phyloP scores from a whole-genome alignment of 441 rosid species.

The Biscutella laevigata region DNA sequence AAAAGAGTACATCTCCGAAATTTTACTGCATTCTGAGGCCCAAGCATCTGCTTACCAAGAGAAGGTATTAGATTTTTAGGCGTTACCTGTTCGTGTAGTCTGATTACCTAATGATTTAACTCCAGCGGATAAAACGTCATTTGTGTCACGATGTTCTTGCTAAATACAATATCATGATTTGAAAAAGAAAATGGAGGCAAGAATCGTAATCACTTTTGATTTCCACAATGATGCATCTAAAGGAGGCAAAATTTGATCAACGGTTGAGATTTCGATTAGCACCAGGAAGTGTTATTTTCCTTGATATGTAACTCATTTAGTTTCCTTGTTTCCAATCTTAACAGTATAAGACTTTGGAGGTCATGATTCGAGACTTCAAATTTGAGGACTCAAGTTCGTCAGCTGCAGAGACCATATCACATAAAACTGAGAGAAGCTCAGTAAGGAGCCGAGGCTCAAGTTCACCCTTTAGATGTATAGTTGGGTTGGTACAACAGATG shows the following conservation, averaged over 20 bases:
- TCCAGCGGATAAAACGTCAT: neutral
- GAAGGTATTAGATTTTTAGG: constrained; percentile 45
- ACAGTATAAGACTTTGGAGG: constrained; percentile 80
- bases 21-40: constrained; percentile 85
- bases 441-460: constrained; percentile 73
- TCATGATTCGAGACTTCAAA: constrained; percentile 60
- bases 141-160: neutral
- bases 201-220: neutral
- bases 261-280: constrained; percentile 2
- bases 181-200: neutral
- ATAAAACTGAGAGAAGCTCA: constrained; percentile 50
- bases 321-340: constrained; percentile 21
- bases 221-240: neutral
- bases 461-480: constrained; percentile 94
- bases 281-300: neutral
- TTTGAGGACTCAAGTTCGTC: constrained; percentile 40
- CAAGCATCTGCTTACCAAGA: constrained; percentile 80
- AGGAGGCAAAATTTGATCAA: neutral
- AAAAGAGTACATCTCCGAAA: constrained; percentile 73
- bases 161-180: constrained; percentile 1
- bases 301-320: constrained; percentile 7
- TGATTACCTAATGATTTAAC: neutral
- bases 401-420: constrained; percentile 29
- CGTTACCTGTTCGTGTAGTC: neutral
- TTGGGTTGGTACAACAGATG: constrained; percentile 82